Base-by-base conservation (phyloP, 2,329 filamentous ascomycete species). In the Aschersonia sp. region DNA sequence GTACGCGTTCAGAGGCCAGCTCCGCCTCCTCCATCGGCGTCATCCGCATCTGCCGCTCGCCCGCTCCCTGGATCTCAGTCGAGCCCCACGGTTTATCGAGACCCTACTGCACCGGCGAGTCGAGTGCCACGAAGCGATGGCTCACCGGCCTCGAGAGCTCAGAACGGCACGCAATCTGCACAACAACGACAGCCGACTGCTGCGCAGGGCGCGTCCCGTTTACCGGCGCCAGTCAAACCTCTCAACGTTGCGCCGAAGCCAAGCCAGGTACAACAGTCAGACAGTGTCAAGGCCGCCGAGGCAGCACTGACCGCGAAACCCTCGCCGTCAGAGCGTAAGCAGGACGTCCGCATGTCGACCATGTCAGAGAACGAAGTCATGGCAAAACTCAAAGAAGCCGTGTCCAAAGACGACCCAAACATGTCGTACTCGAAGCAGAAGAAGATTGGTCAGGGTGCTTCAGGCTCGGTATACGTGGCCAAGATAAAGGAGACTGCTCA, bases 351-450 rank as follows among this genome's bases (percentile, higher is more conserved):
- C 60, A 96, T 98, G 88, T 97, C 90, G 39, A 94, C 86, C 57
- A 97, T 98, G 92, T 86, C 87, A 8, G 92, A 98, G 68, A 84
- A 77, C 54, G 90, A 98, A 64, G 92, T 98, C 49, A 98, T 98
- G 92, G 83, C 87, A 54, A 92, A 88, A 62, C 75, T 98, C 47
- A 85, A 89, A 61, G 87, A 94, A 55, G 90, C 92, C 6, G 92
- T 98, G 1, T 96, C 89, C 52, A 94, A 94, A 64, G 88, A 95
- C 51, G 89, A 94, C 60, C 92, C 92, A 47, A 85, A 94, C 58
- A 73, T 94, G 55, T 95, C 89, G 30, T 98, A 98, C 71, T 90
- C 89, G 59, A 98, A 98, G 72, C 92, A 97, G 68, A 96, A 96
- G 77, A 98, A 98, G 76, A 97, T 98, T 65, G 92, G 92, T 22